A percentile compares a stretch with the other conserved stretches of the same genome.
phyloP scores from a whole-genome alignment of 192 early-diverging fungal genomes.

The Umbelopsis sp. region DNA sequence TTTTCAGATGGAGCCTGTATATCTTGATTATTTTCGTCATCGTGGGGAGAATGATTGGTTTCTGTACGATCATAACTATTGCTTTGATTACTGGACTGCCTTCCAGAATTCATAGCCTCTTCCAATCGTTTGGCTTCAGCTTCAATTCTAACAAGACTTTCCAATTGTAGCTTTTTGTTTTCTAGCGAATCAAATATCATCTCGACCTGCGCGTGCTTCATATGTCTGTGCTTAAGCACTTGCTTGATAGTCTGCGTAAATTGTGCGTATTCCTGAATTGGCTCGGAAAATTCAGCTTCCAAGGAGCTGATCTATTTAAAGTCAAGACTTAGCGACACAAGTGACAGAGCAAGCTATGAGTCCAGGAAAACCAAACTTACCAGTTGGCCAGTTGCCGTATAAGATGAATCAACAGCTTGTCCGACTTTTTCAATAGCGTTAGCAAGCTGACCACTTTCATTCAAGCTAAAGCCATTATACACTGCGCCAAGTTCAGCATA shows the following conservation, averaged over 20 bases:
- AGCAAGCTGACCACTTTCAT: conserved; percentile 73
- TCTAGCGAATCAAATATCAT: conserved; percentile 72
- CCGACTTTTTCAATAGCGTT: conserved; percentile 92
- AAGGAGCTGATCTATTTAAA: conserved; percentile 53
- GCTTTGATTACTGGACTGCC: background rate
- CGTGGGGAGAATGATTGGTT: background rate
- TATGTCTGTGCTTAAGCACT: conserved; percentile 82
- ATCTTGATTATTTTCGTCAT: background rate
- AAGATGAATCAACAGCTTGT: conserved; percentile 86
- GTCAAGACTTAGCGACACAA: conserved; percentile 8
- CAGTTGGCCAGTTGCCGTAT: conserved; percentile 74
- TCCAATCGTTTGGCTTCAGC: conserved; percentile 73
- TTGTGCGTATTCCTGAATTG: conserved; percentile 89
- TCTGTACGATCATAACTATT: background rate
- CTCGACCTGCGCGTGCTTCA: conserved; percentile 86
- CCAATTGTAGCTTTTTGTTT: conserved; percentile 68
- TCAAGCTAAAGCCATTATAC: conserved; percentile 95
- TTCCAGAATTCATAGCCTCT: conserved; percentile 53
- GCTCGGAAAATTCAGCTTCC: conserved; percentile 82
- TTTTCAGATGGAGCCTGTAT: background rate
- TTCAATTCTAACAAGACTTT: conserved; percentile 66
- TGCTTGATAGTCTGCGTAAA: conserved; percentile 86
- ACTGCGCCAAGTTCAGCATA: conserved; percentile 89
- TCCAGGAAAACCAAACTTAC: conserved; percentile 33
- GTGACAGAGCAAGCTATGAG: background rate